Conservation (phyloP, 495 filamentous ascomycete species). For the Friedmanniomyces endolithicus region DNA sequence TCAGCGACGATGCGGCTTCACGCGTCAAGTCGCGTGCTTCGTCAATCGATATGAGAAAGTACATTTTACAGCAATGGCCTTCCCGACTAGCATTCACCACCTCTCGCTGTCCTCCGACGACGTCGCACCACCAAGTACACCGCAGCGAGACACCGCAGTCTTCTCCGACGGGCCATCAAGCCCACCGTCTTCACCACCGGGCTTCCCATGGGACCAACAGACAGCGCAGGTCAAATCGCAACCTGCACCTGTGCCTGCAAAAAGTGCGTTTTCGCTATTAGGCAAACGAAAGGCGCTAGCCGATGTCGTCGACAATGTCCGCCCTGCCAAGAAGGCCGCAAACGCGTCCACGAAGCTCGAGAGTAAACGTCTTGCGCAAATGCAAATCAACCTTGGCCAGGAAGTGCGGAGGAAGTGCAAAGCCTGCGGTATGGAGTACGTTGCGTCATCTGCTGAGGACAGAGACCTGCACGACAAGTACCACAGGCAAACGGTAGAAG, state of each 20-base stretch:
- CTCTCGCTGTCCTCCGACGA: slow-evolving; percentile 5
- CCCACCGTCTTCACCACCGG: slow-evolving; percentile 19
- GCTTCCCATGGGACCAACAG: slow-evolving; percentile 19
- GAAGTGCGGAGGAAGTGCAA: slow-evolving; percentile 48
- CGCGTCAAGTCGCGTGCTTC: slow-evolving; percentile 2
- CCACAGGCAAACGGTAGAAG: slow-evolving; percentile 52
- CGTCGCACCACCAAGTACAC: slow-evolving; percentile 2
- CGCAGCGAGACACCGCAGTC: slow-evolving; percentile 1
- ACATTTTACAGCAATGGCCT: background rate
- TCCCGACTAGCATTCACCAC: background rate
- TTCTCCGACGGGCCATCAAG: slow-evolving; percentile 17
- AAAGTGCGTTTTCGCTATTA: slow-evolving; percentile 15
- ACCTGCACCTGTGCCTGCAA: background rate
- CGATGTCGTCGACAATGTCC: slow-evolving; percentile 3
- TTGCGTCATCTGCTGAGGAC: slow-evolving; percentile 54
- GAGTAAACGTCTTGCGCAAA: slow-evolving; percentile 31
- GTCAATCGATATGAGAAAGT: background rate
- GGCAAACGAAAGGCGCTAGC: slow-evolving; percentile 15
- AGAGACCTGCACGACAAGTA: slow-evolving; percentile 52
- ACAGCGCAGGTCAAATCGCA: background rate
- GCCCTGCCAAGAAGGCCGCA: slow-evolving; percentile 10
- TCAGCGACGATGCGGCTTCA: background rate
- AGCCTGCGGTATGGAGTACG: slow-evolving; percentile 59
- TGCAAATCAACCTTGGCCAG: slow-evolving; percentile 54
- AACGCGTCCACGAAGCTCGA: background rate